phyloP scores from a whole-genome alignment of 208 protist species.

The Trypanosomatidae sp. region DNA sequence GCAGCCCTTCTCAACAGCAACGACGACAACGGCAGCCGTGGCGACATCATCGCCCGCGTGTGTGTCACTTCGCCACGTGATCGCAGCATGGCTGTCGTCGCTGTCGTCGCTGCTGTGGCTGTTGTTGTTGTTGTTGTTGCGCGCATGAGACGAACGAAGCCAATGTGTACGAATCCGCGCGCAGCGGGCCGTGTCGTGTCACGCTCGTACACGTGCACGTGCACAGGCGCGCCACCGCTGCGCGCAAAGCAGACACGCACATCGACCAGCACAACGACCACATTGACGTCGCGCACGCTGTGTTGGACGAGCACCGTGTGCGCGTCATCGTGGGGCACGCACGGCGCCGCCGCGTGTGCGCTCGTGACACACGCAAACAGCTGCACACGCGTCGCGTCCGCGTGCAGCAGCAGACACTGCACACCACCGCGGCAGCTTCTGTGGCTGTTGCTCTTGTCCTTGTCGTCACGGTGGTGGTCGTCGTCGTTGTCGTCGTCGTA shows the following conservation, averaged over 20 bases:
- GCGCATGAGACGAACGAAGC: constrained; percentile 1
- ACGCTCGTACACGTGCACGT: not conserved
- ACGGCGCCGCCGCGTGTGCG: too few relatives aligned
- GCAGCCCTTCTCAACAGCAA: too few relatives aligned
- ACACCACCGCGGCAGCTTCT: not conserved
- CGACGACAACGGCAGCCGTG: too few relatives aligned
- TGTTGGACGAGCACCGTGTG: constrained; percentile 51
- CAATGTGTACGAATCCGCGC: not conserved
- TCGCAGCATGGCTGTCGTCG: too few relatives aligned
- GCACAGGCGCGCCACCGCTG: not conserved
- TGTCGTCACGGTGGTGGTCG: too few relatives aligned
- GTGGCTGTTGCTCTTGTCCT: too few relatives aligned
- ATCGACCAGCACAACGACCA: constrained; percentile 46
- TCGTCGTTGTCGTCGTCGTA: not conserved
- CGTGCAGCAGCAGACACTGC: not conserved
- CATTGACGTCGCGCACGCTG: constrained; percentile 20
- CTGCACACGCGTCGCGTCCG: constrained; percentile 8
- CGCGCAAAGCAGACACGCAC: not conserved
- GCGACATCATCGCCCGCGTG: too few relatives aligned
- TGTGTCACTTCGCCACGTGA: too few relatives aligned
- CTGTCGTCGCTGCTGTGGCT: too few relatives aligned
- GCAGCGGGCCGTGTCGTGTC: not conserved
- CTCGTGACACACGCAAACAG: constrained; percentile 6
- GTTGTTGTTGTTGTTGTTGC: too few relatives aligned
- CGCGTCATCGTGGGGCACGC: too few relatives aligned